phyloP scores from a whole-genome alignment of 345 rosid species.

The Brassica nigra region DNA sequence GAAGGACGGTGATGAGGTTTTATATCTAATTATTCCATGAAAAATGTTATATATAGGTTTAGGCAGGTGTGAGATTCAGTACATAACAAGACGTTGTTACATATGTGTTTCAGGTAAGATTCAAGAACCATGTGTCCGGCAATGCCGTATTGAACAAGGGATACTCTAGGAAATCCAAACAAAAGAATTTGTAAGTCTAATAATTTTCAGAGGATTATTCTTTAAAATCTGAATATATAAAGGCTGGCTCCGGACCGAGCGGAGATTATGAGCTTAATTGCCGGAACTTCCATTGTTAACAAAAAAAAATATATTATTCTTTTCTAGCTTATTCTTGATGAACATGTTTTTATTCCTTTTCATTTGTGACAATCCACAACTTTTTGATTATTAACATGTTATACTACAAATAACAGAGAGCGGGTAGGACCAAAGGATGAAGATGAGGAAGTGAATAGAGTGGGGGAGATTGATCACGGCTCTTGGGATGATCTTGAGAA shows the following conservation, averaged over 20 bases:
- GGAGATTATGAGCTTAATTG: neutral
- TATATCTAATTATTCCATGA: neutral
- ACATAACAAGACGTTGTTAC: constrained; percentile 1
- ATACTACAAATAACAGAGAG: constrained; percentile 3
- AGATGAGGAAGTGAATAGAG: constrained; percentile 9
- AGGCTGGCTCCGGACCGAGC: neutral
- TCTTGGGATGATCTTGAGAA: constrained; percentile 37
- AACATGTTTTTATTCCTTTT: neutral
- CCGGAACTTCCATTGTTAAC: no score
- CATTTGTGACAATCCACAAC: neutral
- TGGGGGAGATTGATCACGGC: constrained; percentile 20
- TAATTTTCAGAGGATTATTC: neutral
- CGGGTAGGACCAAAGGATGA: constrained; percentile 21
- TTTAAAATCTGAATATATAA: neutral
- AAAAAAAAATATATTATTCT: neutral
- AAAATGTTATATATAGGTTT: neutral
- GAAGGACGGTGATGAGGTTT: constrained; percentile 83
- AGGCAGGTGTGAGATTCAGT: neutral
- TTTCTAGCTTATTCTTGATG: neutral
- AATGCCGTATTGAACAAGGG: constrained; percentile 40
- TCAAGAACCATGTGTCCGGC: constrained; percentile 62
- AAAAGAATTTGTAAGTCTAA: constrained; percentile 47
- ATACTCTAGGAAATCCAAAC: constrained; percentile 44
- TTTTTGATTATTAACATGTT: neutral
- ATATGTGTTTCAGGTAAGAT: constrained; percentile 59